Base-by-base conservation (phyloP, 2,329 filamentous ascomycete genomes). In the Scytalidium lignicola region DNA sequence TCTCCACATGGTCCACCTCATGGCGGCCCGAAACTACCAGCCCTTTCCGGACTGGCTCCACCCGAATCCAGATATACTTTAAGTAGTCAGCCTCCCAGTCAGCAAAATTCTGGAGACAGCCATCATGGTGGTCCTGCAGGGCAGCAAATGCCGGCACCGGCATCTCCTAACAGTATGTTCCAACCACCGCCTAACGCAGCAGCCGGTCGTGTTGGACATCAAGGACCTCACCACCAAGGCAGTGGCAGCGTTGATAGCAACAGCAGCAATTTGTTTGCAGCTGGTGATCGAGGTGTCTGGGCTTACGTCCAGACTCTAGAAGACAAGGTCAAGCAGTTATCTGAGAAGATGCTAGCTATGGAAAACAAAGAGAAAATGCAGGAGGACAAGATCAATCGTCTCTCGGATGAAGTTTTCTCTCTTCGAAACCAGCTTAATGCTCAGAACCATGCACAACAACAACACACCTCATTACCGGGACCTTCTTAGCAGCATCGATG, bases 221-320 rank as follows among this genome's bases (percentile, higher is more conserved):
- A 55, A 17, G 50, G 49, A 21, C 53, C 56, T 22, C 75, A 73
- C 7, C 75, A 72, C 50, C 75, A 85, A 61, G 74, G 77, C 18
- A 71, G 70, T 41, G 78, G 75, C 44, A 80, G 76, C 44, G 75
- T 71, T 15, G 79, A 79, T 51, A 83, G 80, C 60, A 37, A 37
- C n/a, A 80, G 80, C 55, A 80, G 79, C 53, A 89, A 88, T 58
- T 74, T 89, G 52, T 85, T 89, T 64, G 72, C 80, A 46, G 70
- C 76, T 46, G 72, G 72, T 17, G 79, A 82, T 45, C 74, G 81
- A 54, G 83, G 82, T 40, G 71, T 91, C 8, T 90, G 85, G 85
- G 70, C 75, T 3, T 90, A 90, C 59, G 79, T 91, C 28, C 82
- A 88, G 49, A 76, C 75, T 17, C 71, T 92, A 44, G 87, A 92